Conservation (phyloP, 1,139 yeast species). For the Wickerhamiella pararugosa region DNA sequence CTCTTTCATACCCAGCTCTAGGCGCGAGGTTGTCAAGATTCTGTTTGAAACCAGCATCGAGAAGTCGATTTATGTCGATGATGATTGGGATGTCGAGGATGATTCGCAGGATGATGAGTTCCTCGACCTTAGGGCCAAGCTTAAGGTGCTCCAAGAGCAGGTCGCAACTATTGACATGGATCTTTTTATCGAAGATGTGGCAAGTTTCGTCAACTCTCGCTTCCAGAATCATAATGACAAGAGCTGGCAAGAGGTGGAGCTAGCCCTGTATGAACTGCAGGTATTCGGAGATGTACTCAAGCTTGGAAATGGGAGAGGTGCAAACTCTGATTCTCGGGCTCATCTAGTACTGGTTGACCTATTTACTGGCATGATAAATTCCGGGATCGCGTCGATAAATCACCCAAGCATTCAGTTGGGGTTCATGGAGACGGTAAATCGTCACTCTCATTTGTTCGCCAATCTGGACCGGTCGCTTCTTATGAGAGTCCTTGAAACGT, state of each 20-base stretch:
- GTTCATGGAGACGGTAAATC: slow-evolving; percentile 72
- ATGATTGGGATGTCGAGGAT: slow-evolving; percentile 34
- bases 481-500: slow-evolving; percentile 53
- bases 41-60: slow-evolving; percentile 54
- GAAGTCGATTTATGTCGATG: slow-evolving; percentile 68
- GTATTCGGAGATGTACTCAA: slow-evolving; percentile 69
- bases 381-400: slow-evolving; percentile 28
- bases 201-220: slow-evolving; percentile 48
- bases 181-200: slow-evolving; percentile 55
- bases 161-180: slow-evolving; percentile 64
- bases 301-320: slow-evolving; percentile 53
- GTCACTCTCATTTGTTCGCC: slow-evolving; percentile 55
- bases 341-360: slow-evolving; percentile 27
- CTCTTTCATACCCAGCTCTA: slow-evolving; percentile 22
- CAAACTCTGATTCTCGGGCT: slow-evolving; percentile 31
- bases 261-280: slow-evolving; percentile 70
- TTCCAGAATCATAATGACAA: slow-evolving; percentile 22
- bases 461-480: slow-evolving; percentile 28
- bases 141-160: slow-evolving; percentile 71
- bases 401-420: slow-evolving; percentile 70
- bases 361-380: slow-evolving; percentile 46
- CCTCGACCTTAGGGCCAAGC: slow-evolving; percentile 54
- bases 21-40: slow-evolving; percentile 40
- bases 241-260: slow-evolving; percentile 44
- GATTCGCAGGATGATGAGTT: slow-evolving; percentile 53